phyloP scores from a whole-genome alignment of 768 basidiomycete genomes.

The Brasilioporus rufonigricans region DNA sequence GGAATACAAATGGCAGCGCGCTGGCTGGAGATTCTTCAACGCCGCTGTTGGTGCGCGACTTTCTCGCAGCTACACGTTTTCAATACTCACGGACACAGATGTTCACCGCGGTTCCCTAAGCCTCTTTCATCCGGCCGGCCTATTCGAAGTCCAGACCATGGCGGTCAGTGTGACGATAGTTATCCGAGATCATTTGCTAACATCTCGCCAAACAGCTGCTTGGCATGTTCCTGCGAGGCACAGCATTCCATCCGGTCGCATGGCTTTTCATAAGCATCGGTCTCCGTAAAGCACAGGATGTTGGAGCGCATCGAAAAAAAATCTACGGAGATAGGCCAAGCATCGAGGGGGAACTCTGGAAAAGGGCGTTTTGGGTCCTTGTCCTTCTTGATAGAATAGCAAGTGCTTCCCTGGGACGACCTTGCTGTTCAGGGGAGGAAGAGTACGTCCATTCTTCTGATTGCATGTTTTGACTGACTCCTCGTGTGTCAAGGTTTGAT shows the following conservation, averaged over 20 bases:
- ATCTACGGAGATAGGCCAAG: slow-evolving; percentile 47
- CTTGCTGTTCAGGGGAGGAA: slow-evolving; percentile 59
- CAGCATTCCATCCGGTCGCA: slow-evolving; percentile 44
- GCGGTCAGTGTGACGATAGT: slow-evolving; percentile 35
- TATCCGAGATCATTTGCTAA: slow-evolving; percentile 4
- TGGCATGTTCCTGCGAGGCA: slow-evolving; percentile 53
- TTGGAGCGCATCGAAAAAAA: slow-evolving; percentile 71
- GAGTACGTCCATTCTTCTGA: slow-evolving; percentile 46
- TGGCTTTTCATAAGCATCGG: slow-evolving; percentile 58
- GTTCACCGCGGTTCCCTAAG: slow-evolving; percentile 50
- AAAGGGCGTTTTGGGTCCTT: slow-evolving; percentile 75
- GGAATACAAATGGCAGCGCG: slow-evolving; percentile 46
- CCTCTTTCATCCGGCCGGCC: slow-evolving; percentile 51
- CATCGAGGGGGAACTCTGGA: slow-evolving; percentile 70
- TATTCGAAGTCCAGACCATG: slow-evolving; percentile 64
- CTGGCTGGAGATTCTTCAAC: slow-evolving; percentile 62
- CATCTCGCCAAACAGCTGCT: slow-evolving; percentile 38
- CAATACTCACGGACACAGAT: slow-evolving; percentile 34
- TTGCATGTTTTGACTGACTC: slow-evolving; percentile 3
- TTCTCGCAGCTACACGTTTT: background rate
- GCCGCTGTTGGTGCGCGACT: slow-evolving; percentile 46
- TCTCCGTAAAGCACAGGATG: slow-evolving; percentile 65
- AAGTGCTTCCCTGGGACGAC: slow-evolving; percentile 53
- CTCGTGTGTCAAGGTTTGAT: slow-evolving; percentile 61
- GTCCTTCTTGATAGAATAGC: slow-evolving; percentile 57